These are phyloP conservation scores for Alnus rubra DNA, from an alignment of 306 rosid species.

Conservation along the genomic window DNA sequence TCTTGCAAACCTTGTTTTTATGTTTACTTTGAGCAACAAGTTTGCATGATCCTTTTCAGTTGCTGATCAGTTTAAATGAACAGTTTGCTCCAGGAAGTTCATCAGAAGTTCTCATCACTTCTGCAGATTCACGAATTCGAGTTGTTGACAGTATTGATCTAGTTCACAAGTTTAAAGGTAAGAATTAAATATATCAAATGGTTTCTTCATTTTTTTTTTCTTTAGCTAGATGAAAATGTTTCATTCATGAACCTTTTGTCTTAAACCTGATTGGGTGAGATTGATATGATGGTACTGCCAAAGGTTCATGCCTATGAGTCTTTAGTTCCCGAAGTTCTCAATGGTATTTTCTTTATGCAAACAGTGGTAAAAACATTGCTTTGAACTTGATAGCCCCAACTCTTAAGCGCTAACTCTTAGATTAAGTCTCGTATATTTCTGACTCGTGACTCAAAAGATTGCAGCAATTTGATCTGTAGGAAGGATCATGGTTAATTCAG, in stretches of 20 bases:
- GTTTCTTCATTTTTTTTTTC: conserved; percentile 16
- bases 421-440: neutral
- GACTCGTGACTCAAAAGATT: neutral
- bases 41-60: conserved; percentile 22
- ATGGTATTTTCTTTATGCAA: neutral
- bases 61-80: conserved; percentile 43
- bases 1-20: conserved; percentile 14
- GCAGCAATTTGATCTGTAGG: neutral
- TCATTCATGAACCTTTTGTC: neutral
- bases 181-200: conserved; percentile 13
- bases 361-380: neutral
- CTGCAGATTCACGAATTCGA: conserved; percentile 96
- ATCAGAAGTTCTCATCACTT: conserved; percentile 85
- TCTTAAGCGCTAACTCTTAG: neutral
- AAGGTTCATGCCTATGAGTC: neutral
- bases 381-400: neutral
- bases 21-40: conserved; percentile 26
- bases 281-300: neutral
- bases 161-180: conserved; percentile 96
- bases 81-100: conserved; percentile 99
- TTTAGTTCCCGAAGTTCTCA: neutral
- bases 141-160: conserved; percentile 81
- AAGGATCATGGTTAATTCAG: neutral
- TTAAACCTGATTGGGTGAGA: neutral
- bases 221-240: conserved; percentile 19